phyloP scores from a whole-genome alignment of 2,329 filamentous ascomycete genomes.

The Trichoderma guizhouense region DNA sequence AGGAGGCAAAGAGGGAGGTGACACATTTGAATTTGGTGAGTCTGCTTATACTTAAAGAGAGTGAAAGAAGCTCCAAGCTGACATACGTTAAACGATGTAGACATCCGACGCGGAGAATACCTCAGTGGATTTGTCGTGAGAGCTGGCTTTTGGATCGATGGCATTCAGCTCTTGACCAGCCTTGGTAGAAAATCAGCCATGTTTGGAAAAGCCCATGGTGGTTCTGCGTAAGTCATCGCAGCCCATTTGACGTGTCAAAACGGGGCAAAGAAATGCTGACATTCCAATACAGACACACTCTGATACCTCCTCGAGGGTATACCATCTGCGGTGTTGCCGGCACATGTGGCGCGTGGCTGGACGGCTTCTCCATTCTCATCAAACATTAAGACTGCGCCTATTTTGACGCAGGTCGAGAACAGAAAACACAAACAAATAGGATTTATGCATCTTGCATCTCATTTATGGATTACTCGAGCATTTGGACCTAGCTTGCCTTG shows the following conservation, averaged over 20 bases:
- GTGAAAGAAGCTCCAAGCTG: neutral
- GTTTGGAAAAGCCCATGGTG: slow-evolving; percentile 77
- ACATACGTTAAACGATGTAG: slow-evolving; percentile 38
- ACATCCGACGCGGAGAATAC: slow-evolving; percentile 80
- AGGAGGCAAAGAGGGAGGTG: slow-evolving; percentile 65
- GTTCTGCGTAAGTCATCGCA: slow-evolving; percentile 66
- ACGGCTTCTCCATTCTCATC: slow-evolving; percentile 78
- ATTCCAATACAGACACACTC: slow-evolving; percentile 61
- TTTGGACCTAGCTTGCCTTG: slow-evolving; percentile 14
- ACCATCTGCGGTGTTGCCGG: slow-evolving; percentile 84
- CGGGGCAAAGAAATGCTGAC: slow-evolving; percentile 24
- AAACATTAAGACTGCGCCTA: slow-evolving; percentile 28
- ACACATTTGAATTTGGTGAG: slow-evolving; percentile 75
- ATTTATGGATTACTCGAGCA: slow-evolving; percentile 15
- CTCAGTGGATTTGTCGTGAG: slow-evolving; percentile 82
- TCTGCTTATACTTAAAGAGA: slow-evolving; percentile 3
- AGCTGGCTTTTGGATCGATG: slow-evolving; percentile 80
- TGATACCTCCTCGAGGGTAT: slow-evolving; percentile 87
- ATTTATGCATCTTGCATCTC: neutral
- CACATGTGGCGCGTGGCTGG: slow-evolving; percentile 75
- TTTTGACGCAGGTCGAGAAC: neutral
- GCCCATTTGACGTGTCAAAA: neutral
- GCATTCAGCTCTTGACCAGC: slow-evolving; percentile 84
- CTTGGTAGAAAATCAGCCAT: slow-evolving; percentile 80
- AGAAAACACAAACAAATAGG: neutral